Percentiles rank a stretch among this genome's conserved stretches.
Evolutionary conservation across 306 rosid genomes (phyloP).

Genomic region (Crataegus laevigata): DNA sequence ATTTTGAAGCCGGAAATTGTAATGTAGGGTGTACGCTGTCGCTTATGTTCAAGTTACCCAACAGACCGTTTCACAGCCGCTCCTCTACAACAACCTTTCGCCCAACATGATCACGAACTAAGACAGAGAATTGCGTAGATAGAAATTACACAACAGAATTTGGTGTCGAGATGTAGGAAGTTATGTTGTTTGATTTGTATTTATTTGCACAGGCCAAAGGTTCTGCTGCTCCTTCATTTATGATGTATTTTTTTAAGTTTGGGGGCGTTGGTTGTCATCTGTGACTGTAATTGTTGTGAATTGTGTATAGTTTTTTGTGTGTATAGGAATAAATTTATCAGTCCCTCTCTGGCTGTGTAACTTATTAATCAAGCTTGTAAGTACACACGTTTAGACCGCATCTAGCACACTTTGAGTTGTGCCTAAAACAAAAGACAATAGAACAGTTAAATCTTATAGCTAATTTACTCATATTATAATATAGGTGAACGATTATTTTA

Average conservation of each 20-base stretch:
- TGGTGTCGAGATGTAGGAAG: slow-evolving; percentile 3
- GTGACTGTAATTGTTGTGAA: slow-evolving; percentile 16
- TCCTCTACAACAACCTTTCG: too few relatives aligned
- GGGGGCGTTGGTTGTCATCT: slow-evolving; percentile 12
- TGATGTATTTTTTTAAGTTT: slow-evolving; percentile 9
- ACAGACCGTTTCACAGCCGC: too few relatives aligned
- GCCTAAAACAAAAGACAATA: too few relatives aligned
- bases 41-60: slow-evolving; percentile 1
- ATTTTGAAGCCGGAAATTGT: slow-evolving; percentile 96
- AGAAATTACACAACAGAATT: neutral
- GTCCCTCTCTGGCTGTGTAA: neutral
- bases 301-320: slow-evolving; percentile 25
- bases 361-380: neutral
- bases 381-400: too few relatives aligned
- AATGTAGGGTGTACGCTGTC: slow-evolving; percentile 44
- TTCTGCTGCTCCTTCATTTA: slow-evolving; percentile 6
- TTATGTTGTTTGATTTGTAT: slow-evolving; percentile 7
- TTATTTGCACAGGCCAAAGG: neutral
- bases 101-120: too few relatives aligned
- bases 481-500: too few relatives aligned
- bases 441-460: too few relatives aligned
- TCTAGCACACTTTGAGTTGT: too few relatives aligned
- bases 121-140: too few relatives aligned
- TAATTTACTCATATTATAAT: too few relatives aligned
- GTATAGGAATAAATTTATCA: slow-evolving; percentile 28